These are phyloP conservation scores for Chionographis japonica DNA, from an alignment of 106 monocot species.

Conservation along the genomic window DNA sequence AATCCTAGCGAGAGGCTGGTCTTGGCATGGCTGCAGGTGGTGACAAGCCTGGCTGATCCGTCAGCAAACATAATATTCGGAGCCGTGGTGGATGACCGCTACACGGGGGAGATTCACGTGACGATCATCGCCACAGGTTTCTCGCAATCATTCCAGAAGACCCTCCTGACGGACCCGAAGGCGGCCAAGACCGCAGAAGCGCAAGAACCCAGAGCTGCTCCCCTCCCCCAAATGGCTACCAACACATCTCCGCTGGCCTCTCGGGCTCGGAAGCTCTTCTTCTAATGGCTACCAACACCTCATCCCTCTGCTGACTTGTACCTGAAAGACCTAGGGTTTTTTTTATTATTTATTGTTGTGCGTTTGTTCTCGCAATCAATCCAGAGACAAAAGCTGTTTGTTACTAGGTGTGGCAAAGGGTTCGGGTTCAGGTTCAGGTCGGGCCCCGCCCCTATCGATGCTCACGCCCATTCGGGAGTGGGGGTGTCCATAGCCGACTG, in stretches of 20 bases:
- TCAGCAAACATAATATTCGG: slow-evolving; percentile 99
- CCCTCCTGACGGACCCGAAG: slow-evolving; percentile 66
- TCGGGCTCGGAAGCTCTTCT: slow-evolving; percentile 50
- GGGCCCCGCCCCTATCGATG: too few species aligned
- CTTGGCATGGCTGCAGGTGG: slow-evolving; percentile 44
- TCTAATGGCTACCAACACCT: slow-evolving; percentile 11
- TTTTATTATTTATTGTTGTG: too few species aligned
- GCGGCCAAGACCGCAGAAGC: slow-evolving; percentile 33
- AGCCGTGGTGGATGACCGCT: slow-evolving; percentile 91
- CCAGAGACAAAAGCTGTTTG: too few species aligned
- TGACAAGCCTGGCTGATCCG: slow-evolving; percentile 92
- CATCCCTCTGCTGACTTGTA: too few species aligned
- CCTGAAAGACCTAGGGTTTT: too few species aligned
- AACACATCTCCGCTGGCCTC: slow-evolving; percentile 19
- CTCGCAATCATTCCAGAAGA: slow-evolving; percentile 85
- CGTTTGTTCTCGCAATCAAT: too few species aligned
- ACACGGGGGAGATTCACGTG: slow-evolving; percentile 85
- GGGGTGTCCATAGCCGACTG: too few species aligned
- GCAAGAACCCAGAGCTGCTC: slow-evolving; percentile 38
- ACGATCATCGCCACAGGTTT: slow-evolving; percentile 97
- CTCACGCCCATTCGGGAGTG: too few species aligned
- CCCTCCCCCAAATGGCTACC: slow-evolving; percentile 13
- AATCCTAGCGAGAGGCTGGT: too few species aligned
- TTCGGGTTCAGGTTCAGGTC: too few species aligned
- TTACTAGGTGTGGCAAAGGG: too few species aligned